A percentile compares a stretch with the other conserved stretches of the same genome.
Evolutionary conservation across 2,329 filamentous ascomycete species (phyloP).

Genomic region (Neofusicoccum parvum): DNA sequence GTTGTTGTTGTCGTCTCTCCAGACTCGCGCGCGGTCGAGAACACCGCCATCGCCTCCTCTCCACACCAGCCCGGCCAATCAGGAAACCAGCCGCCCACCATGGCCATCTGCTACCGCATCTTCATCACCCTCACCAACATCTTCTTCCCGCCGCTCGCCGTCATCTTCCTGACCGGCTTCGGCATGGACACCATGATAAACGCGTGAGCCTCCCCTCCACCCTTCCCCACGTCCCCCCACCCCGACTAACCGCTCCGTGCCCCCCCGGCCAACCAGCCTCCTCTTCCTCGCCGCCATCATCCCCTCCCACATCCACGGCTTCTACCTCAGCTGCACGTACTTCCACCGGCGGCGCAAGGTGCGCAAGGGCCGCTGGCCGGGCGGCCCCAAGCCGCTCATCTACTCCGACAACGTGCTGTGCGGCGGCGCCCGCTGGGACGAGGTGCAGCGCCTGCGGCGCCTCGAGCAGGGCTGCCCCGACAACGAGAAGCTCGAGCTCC

Average conservation of each 20-base stretch:
- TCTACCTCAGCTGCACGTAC: conserved; percentile 23
- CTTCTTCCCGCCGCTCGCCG: conserved; percentile 24
- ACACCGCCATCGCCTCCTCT: too few species aligned
- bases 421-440: conserved; percentile 18
- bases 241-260: neutral
- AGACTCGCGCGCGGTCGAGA: too few species aligned
- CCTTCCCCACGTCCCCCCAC: neutral
- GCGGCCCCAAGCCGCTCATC: conserved; percentile 20
- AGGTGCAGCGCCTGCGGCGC: conserved; percentile 1
- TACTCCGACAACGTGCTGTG: conserved; percentile 17
- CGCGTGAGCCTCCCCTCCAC: neutral
- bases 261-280: conserved; percentile 1
- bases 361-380: conserved; percentile 20
- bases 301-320: conserved; percentile 24
- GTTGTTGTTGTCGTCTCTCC: too few species aligned
- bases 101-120: conserved; percentile 23
- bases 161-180: conserved; percentile 23
- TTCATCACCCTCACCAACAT: conserved; percentile 23
- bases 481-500: neutral
- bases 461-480: neutral
- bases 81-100: neutral
- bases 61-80: too few species aligned
- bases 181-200: conserved; percentile 23
- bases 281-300: conserved; percentile 24
- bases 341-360: conserved; percentile 22